Base-by-base conservation (phyloP, 1,139 yeast genomes). In the Taiozyma onychis region DNA sequence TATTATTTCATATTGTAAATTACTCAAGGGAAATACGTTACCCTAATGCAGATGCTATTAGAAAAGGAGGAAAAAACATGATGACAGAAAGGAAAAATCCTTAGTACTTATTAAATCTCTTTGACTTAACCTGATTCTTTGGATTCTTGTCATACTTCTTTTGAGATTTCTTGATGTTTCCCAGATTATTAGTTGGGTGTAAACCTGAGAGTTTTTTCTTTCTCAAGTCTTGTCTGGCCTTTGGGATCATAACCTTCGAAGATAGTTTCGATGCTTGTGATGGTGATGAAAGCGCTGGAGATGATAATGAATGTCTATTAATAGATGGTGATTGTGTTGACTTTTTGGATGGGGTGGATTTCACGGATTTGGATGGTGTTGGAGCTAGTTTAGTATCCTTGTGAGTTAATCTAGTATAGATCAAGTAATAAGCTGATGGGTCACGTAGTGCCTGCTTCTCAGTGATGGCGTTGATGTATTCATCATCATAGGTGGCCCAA, bases 401-500 rank as follows among this genome's bases (percentile, higher is more conserved):
- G 51, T 79, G 83, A 1, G 88, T 84, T 56, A 86, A 68, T 64
- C 88, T 80, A 44, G 93, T 80, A 70, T 93, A 93, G 32, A 93
- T 74, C 67, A 93, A 75, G 56, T 90, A 91, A 70, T 93, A 93
- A 3, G 98, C 98, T 39, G 89, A 82, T 27, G 95, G 88, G 62
- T 89, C 96, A 60, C 80, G 79, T 59, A 89, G 73, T 1, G 89
- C 97, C 48, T 80, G 83, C 50, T 80, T 75, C 63, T 88, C 95
- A 43, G 84, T 76, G 49, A 88, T 81, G 54, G 76, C 77, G 62
- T 88, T 86, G 57, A 89, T 83, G 62, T 84, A 82, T 62, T 93
- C 98, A 64, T 93, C 99, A 66, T 93, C 98, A 66, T 91, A 93
- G 11, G 91, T 85, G 35, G 89, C 84, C 99, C 99, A 93, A 1